A percentile compares a stretch with the other conserved stretches of the same genome.
Evolutionary conservation across 2,329 filamentous ascomycete species (phyloP).

Genomic region (Zymoseptoria passerinii): DNA sequence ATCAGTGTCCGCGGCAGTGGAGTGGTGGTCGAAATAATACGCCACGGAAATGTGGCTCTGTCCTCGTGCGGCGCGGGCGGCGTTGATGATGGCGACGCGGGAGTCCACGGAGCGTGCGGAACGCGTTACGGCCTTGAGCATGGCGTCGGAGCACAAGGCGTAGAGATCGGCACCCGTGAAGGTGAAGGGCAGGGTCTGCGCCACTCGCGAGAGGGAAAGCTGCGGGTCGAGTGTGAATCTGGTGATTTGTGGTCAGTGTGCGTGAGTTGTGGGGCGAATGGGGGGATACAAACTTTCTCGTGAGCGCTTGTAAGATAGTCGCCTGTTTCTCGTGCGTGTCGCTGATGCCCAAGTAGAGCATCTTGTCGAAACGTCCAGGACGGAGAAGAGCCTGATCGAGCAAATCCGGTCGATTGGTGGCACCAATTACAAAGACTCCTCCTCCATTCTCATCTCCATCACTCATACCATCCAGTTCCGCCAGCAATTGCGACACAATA

Average conservation of each 20-base stretch:
- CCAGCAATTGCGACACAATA: conserved; percentile 88
- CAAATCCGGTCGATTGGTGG: conserved; percentile 88
- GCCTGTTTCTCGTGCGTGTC: conserved; percentile 96
- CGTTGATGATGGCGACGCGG: conserved; percentile 66
- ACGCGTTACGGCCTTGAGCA: conserved; percentile 96
- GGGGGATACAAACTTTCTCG: conserved; percentile 64
- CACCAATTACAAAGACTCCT: conserved; percentile 93
- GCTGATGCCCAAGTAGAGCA: conserved; percentile 92
- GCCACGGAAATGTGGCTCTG: conserved; percentile 60
- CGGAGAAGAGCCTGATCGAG: conserved; percentile 82
- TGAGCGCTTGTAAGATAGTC: conserved; percentile 87
- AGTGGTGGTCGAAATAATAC: conserved; percentile 91
- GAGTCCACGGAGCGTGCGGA: conserved; percentile 76
- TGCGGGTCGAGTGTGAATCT: conserved; percentile 79
- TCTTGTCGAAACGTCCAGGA: conserved; percentile 92
- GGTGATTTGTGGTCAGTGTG: conserved; percentile 5
- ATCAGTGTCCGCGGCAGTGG: conserved; percentile 69
- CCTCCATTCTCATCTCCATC: conserved; percentile 72
- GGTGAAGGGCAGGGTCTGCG: conserved; percentile 76
- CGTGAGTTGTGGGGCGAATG: not conserved
- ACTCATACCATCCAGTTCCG: conserved; percentile 96
- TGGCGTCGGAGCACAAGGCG: conserved; percentile 91
- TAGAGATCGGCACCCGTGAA: conserved; percentile 98
- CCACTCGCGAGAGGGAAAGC: conserved; percentile 66
- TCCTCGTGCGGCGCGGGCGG: conserved; percentile 24